Evolutionary conservation across 176 grass and related monocot genomes (phyloP).

Genomic region (Avena atlantica): DNA sequence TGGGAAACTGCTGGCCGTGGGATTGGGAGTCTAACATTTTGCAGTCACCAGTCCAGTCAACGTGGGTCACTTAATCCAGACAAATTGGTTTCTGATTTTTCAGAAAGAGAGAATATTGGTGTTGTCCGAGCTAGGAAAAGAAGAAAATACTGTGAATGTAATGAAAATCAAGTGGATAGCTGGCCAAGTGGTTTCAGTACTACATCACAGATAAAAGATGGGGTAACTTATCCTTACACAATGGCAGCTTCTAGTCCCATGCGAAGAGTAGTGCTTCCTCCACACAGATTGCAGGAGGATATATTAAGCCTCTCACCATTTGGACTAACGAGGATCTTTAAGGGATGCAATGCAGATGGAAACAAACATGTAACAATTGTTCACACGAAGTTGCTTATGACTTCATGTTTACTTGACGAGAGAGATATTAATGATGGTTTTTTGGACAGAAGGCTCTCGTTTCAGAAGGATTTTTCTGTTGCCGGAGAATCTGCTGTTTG

Average conservation of each 20-base stretch:
- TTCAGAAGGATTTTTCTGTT: slow-evolving; percentile 58
- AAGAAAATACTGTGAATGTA: slow-evolving; percentile 48
- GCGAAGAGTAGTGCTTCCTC: slow-evolving; percentile 79
- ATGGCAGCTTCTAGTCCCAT: slow-evolving; percentile 43
- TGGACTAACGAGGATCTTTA: slow-evolving; percentile 75
- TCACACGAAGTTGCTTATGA: slow-evolving; percentile 62
- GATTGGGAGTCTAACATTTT: slow-evolving; percentile 66
- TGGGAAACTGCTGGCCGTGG: slow-evolving; percentile 84
- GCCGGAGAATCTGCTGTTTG: slow-evolving; percentile 72
- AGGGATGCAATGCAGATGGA: slow-evolving; percentile 47
- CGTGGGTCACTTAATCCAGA: slow-evolving; percentile 36
- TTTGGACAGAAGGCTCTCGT: slow-evolving; percentile 38
- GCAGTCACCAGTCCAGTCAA: slow-evolving; percentile 42
- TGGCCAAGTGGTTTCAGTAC: slow-evolving; percentile 65
- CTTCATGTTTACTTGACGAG: slow-evolving; percentile 49
- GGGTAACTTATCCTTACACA: slow-evolving; percentile 30
- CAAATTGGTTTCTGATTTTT: slow-evolving; percentile 35
- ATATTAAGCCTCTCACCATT: slow-evolving; percentile 82
- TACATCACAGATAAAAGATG: slow-evolving; percentile 50
- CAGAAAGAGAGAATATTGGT: slow-evolving; percentile 36
- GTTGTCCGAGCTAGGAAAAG: slow-evolving; percentile 52
- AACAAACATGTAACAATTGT: slow-evolving; percentile 61
- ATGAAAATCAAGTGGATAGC: slow-evolving; percentile 47
- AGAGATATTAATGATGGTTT: slow-evolving; percentile 47
- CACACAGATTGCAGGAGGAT: slow-evolving; percentile 65